Conservation (phyloP, 345 rosid species). For the Brassica carinata region DNA sequence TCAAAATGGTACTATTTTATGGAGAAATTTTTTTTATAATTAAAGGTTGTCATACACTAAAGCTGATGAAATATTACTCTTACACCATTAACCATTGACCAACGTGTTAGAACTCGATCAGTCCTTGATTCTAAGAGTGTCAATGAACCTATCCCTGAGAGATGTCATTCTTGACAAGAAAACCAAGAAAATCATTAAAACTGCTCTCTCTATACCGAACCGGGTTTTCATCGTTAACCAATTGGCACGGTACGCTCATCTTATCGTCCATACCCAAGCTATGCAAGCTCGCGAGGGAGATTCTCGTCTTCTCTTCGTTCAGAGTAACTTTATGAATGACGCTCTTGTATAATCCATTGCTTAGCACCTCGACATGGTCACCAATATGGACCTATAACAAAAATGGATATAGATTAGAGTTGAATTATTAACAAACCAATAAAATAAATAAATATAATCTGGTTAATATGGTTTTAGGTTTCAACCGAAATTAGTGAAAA, state of each 20-base stretch:
- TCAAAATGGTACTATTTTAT: neutral
- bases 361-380: conserved; percentile 67
- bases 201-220: conserved; percentile 58
- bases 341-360: conserved; percentile 69
- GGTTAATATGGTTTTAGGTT: neutral
- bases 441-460: neutral
- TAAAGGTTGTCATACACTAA: neutral
- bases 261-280: conserved; percentile 67
- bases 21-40: neutral
- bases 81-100: neutral
- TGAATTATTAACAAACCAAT: neutral
- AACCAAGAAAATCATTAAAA: conserved; percentile 60
- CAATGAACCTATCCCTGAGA: conserved; percentile 50
- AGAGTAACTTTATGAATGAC: conserved; percentile 54
- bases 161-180: conserved; percentile 54
- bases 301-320: conserved; percentile 45
- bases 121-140: conserved; percentile 47
- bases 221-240: conserved; percentile 51
- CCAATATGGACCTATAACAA: conserved; percentile 53
- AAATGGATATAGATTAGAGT: neutral
- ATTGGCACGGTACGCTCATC: conserved; percentile 56
- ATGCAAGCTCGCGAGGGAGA: conserved; percentile 69
- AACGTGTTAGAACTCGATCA: conserved; percentile 15
- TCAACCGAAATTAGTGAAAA: neutral
- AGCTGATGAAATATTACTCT: neutral